These are phyloP conservation scores for Picochlorum sp. DNA, from an alignment of 139 green algal genomes.

Conservation along the genomic window DNA sequence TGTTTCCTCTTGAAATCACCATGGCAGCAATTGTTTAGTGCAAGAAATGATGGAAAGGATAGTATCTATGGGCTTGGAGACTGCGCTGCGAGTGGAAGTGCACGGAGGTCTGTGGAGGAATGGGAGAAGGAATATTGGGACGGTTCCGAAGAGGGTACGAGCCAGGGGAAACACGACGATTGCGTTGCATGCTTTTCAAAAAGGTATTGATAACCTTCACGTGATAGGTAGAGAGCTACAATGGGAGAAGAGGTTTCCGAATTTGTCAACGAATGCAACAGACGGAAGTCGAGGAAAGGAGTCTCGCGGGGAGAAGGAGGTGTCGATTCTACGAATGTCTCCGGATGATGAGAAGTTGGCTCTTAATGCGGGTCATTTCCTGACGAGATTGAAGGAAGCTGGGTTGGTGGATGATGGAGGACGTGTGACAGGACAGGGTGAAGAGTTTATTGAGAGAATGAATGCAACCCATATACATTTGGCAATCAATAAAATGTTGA, in stretches of 20 bases:
- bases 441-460: slow-evolving; percentile 6
- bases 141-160: too few relatives aligned
- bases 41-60: too few relatives aligned
- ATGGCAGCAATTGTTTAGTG: too few relatives aligned
- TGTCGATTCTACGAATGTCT: not conserved
- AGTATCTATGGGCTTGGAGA: too few relatives aligned
- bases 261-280: not conserved
- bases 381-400: not conserved
- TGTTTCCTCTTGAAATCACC: too few relatives aligned
- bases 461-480: slow-evolving; percentile 21
- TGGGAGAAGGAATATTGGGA: too few relatives aligned
- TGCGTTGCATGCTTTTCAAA: too few relatives aligned
- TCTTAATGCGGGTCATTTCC: slow-evolving; percentile 4
- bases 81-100: too few relatives aligned
- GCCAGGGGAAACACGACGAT: too few relatives aligned
- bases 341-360: slow-evolving; percentile 7
- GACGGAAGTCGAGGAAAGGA: not conserved
- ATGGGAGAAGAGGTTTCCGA: not conserved
- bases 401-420: slow-evolving; percentile 14
- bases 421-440: slow-evolving; percentile 2
- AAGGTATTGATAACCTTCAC: too few relatives aligned
- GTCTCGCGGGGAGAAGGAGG: not conserved
- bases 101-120: too few relatives aligned
- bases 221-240: too few relatives aligned
- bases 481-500: slow-evolving; percentile 29